phyloP scores from a whole-genome alignment of 75 land plant genomes.

The Picea sitchensis region DNA sequence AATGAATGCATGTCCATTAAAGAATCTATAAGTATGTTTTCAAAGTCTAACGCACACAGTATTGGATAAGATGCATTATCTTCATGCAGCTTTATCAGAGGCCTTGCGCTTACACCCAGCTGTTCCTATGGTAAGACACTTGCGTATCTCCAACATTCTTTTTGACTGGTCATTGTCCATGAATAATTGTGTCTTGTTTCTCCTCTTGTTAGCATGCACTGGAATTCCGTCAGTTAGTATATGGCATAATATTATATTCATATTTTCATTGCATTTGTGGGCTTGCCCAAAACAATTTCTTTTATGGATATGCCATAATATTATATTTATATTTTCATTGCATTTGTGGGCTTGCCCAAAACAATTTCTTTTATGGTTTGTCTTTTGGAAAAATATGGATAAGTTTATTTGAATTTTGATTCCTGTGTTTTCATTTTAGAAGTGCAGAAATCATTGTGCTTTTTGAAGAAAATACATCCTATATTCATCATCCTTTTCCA shows the following conservation, averaged over 20 bases:
- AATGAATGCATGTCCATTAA: background rate
- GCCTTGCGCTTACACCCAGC: constrained; percentile 78
- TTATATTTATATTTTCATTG: no score
- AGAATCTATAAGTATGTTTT: constrained; percentile 2
- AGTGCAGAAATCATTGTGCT: background rate
- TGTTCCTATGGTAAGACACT: constrained; percentile 60
- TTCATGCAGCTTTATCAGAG: constrained; percentile 79
- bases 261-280: no score
- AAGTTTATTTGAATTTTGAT: background rate
- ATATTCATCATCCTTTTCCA: background rate
- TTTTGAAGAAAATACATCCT: background rate
- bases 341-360: no score
- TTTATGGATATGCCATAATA: no score
- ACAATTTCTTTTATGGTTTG: no score
- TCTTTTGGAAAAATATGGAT: background rate
- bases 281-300: no score
- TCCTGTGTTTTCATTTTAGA: background rate
- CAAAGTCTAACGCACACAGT: constrained; percentile 6
- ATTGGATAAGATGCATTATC: constrained; percentile 52
- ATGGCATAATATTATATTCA: no score
- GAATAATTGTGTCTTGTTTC: background rate
- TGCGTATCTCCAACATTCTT: background rate
- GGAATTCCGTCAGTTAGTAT: background rate
- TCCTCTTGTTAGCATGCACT: background rate
- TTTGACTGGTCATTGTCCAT: background rate